These are phyloP conservation scores for Alternaria viburni DNA, from an alignment of 2,329 filamentous ascomycete species.

Conservation along the genomic window DNA sequence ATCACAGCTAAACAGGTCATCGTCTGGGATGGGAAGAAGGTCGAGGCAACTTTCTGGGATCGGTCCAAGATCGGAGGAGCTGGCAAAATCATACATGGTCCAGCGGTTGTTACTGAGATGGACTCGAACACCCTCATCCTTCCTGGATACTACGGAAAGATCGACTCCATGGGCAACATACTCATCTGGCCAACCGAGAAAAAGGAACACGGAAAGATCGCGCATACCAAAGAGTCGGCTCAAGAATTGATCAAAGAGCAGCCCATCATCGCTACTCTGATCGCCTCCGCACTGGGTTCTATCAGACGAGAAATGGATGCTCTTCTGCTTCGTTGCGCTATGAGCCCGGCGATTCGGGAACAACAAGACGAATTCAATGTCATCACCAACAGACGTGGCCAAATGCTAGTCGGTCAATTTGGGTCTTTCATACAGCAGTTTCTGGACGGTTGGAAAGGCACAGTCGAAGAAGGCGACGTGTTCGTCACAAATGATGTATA, in stretches of 20 bases:
- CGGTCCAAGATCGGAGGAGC: conserved; percentile 50
- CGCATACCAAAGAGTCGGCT: conserved; percentile 49
- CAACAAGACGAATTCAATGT: conserved; percentile 62
- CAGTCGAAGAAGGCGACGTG: conserved; percentile 57
- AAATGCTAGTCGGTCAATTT: conserved; percentile 61
- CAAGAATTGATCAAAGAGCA: conserved; percentile 47
- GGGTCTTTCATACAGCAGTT: conserved; percentile 59
- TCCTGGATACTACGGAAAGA: conserved; percentile 55
- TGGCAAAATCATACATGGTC: conserved; percentile 52
- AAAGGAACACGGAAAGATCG: conserved; percentile 28
- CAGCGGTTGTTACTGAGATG: conserved; percentile 59
- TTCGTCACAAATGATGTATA: conserved; percentile 61
- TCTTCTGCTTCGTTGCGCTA: conserved; percentile 58
- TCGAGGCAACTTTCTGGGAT: conserved; percentile 55
- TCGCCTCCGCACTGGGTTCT: conserved; percentile 54
- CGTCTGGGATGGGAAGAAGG: conserved; percentile 48
- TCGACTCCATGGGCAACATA: conserved; percentile 58
- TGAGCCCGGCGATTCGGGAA: conserved; percentile 59
- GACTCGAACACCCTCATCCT: conserved; percentile 60
- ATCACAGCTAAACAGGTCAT: conserved; percentile 50
- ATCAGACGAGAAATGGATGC: conserved; percentile 60
- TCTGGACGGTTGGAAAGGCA: conserved; percentile 54
- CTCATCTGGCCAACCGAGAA: conserved; percentile 53
- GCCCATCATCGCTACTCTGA: conserved; percentile 54
- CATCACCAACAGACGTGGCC: conserved; percentile 56